Percentiles rank a stretch among this genome's conserved stretches.
Conservation (phyloP, 2,329 filamentous ascomycete genomes). For the Epichloe uncinata region DNA sequence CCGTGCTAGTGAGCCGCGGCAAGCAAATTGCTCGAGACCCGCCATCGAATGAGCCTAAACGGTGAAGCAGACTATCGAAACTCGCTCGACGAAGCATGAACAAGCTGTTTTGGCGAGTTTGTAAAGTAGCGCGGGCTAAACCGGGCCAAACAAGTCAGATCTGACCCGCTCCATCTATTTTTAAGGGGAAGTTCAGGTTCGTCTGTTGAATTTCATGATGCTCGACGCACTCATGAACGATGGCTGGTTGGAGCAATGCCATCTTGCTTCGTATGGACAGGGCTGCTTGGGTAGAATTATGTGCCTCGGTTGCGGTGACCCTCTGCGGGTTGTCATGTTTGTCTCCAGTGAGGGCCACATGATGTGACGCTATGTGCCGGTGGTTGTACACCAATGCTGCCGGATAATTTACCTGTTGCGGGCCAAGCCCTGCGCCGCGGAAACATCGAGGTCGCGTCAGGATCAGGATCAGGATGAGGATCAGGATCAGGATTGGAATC, state of each 20-base stretch:
- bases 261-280: too few species aligned
- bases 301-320: neutral
- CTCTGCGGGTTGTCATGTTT: neutral
- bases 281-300: too few species aligned
- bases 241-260: too few species aligned
- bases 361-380: slow-evolving; percentile 6
- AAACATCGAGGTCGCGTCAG: neutral
- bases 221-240: too few species aligned
- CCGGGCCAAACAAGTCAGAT: neutral
- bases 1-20: too few species aligned
- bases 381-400: neutral
- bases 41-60: neutral
- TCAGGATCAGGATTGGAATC: too few species aligned
- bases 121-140: neutral
- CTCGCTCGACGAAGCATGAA: too few species aligned
- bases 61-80: neutral
- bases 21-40: neutral
- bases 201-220: too few species aligned
- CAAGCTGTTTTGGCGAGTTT: neutral
- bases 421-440: neutral
- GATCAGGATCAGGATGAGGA: neutral
- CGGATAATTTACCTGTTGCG: slow-evolving; percentile 1
- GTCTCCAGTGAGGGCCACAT: neutral
- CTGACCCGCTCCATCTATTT: neutral
- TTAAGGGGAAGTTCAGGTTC: too few species aligned